These are phyloP conservation scores for Pseudogymnoascus verrucosus DNA, from an alignment of 2,329 filamentous ascomycete genomes.

Conservation along the genomic window DNA sequence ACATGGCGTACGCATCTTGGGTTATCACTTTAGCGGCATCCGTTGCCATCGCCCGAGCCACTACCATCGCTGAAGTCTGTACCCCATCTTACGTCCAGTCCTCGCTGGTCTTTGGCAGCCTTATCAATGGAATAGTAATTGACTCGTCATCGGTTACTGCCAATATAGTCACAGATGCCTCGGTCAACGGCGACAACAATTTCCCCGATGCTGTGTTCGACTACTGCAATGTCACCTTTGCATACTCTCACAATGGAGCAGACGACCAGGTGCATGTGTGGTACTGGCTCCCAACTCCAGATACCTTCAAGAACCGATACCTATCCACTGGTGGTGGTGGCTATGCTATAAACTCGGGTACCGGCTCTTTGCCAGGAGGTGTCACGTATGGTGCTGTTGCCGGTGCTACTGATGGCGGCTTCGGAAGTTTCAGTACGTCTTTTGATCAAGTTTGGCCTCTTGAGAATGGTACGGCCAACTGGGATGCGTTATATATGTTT, in stretches of 20 bases:
- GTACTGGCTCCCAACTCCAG: conserved; percentile 37
- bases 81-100: conserved; percentile 6
- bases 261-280: conserved; percentile 30
- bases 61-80: conserved; percentile 6
- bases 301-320: conserved; percentile 37
- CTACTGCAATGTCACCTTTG: conserved; percentile 41
- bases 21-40: background rate
- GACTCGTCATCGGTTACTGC: conserved; percentile 31
- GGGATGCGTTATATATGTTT: conserved; percentile 31
- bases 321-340: conserved; percentile 40
- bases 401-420: conserved; percentile 43
- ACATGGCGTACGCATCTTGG: conserved; percentile 7
- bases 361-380: conserved; percentile 30
- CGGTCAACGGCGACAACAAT: conserved; percentile 23
- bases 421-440: conserved; percentile 37
- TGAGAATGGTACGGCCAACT: conserved; percentile 34
- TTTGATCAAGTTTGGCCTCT: conserved; percentile 32
- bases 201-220: conserved; percentile 28
- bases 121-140: conserved; percentile 14
- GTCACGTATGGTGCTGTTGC: conserved; percentile 40
- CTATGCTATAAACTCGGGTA: conserved; percentile 35
- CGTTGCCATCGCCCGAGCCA: conserved; percentile 4
- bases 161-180: conserved; percentile 28
- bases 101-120: background rate
- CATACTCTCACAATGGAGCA: conserved; percentile 37